A percentile compares a stretch with the other conserved stretches of the same genome.
phyloP scores from a whole-genome alignment of 108 stramenopile genomes.

The Nitzschia palea region DNA sequence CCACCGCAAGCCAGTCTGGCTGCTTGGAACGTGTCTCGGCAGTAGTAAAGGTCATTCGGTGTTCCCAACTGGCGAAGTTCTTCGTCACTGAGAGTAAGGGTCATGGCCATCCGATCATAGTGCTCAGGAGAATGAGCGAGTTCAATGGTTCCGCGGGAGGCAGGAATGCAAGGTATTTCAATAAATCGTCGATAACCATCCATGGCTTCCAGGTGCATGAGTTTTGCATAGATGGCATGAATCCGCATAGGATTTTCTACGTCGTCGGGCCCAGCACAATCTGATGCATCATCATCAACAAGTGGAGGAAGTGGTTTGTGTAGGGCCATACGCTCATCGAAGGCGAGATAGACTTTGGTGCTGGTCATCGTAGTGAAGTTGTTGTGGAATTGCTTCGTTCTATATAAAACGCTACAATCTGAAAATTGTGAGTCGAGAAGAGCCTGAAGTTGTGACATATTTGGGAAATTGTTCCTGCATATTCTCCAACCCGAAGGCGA shows the following conservation, averaged over 20 bases:
- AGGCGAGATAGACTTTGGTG: conserved; percentile 22
- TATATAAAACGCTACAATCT: no score
- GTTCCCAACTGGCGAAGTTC: not conserved
- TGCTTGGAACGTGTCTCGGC: conserved; percentile 25
- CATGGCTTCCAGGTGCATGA: not conserved
- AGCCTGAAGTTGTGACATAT: no score
- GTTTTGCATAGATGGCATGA: not conserved
- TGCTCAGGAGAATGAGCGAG: conserved; percentile 27
- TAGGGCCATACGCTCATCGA: conserved; percentile 28
- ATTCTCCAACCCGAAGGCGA: no score
- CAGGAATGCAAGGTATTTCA: conserved; percentile 7
- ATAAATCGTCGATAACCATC: not conserved
- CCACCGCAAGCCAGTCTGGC: conserved; percentile 31
- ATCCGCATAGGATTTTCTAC: not conserved
- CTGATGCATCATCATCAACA: not conserved
- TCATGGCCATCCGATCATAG: conserved; percentile 15
- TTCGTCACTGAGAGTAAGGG: not conserved
- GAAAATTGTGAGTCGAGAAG: no score
- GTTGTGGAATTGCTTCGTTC: no score
- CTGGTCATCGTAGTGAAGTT: no score
- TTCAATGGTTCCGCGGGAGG: conserved; percentile 7
- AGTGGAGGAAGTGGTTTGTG: conserved; percentile 1
- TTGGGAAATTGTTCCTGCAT: no score
- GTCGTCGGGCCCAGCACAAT: not conserved
- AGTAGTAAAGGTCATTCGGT: conserved; percentile 28